Evolutionary conservation across 1,284 basidiomycete genomes (phyloP).

Genomic region (Sutorius eximius): DNA sequence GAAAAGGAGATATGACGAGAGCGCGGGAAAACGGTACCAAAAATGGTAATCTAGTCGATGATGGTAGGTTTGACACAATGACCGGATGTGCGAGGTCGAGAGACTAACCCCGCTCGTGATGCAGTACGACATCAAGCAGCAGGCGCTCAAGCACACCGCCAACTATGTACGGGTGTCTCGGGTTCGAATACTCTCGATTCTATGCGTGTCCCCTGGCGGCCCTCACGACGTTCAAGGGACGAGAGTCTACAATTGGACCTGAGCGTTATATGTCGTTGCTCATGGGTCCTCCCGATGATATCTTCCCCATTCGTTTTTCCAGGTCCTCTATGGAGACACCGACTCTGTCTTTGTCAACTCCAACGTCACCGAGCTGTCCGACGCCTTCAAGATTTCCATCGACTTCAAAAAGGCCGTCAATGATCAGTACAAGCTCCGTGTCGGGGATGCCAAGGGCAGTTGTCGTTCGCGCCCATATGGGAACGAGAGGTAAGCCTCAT

Average conservation of each 20-base stretch:
- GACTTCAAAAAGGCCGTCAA: constrained; percentile 97
- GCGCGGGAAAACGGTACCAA: no score
- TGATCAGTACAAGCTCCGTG: constrained; percentile 91
- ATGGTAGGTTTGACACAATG: constrained; percentile 43
- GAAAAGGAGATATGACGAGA: no score
- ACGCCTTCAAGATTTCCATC: constrained; percentile 89
- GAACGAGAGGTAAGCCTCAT: constrained; percentile 56
- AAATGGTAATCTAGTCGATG: no score
- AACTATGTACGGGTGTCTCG: constrained; percentile 99
- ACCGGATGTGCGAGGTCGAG: neutral
- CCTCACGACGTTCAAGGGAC: constrained; percentile 96
- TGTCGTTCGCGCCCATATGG: constrained; percentile 65
- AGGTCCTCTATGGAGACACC: constrained; percentile 90
- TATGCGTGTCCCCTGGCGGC: constrained; percentile 96
- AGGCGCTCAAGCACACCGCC: constrained; percentile 96
- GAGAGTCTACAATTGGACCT: constrained; percentile 90
- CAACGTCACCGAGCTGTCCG: constrained; percentile 83
- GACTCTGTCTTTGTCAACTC: constrained; percentile 99
- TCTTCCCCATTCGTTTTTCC: neutral
- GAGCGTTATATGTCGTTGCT: constrained; percentile 27
- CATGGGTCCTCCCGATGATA: neutral
- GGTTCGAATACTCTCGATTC: constrained; percentile 96
- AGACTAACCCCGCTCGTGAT: constrained; percentile 11
- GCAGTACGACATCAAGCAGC: constrained; percentile 95
- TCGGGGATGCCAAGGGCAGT: constrained; percentile 63